Conservation (phyloP, 1,139 yeast species). For the Magnusiomyces clavatus region DNA sequence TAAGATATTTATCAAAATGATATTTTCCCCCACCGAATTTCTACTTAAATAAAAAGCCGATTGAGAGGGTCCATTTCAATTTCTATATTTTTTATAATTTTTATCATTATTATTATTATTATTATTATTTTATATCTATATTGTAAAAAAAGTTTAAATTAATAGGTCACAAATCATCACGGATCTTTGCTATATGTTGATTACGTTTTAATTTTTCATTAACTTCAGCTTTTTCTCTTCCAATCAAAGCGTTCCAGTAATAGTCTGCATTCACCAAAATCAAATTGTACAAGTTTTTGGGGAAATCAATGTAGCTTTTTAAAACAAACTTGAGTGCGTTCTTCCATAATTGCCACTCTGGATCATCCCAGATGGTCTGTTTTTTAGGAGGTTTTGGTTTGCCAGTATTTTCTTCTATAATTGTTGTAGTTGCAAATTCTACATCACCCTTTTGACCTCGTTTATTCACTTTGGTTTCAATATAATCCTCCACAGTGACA, state of each 20-base stretch:
- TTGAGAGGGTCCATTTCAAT: no score
- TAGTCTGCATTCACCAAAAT: conserved; percentile 42
- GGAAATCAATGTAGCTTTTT: conserved; percentile 62
- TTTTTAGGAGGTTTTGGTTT: background rate
- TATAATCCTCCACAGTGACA: background rate
- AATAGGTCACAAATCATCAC: conserved; percentile 1
- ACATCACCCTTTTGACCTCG: background rate
- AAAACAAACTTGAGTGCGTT: conserved; percentile 63
- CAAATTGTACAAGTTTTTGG: conserved; percentile 49
- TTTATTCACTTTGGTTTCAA: background rate
- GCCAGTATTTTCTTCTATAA: background rate
- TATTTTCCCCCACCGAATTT: no score
- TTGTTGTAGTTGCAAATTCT: background rate
- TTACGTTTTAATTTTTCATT: background rate
- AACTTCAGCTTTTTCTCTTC: conserved; percentile 32
- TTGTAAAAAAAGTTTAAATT: background rate
- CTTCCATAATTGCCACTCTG: conserved; percentile 48
- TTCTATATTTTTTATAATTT: no score
- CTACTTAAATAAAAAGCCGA: no score
- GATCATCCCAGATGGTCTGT: conserved; percentile 31
- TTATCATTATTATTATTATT: background rate
- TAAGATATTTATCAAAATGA: no score
- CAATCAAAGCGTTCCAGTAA: conserved; percentile 73
- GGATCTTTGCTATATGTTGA: background rate
- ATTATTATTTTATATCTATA: background rate